Percentiles rank a stretch among this genome's conserved stretches.
Evolutionary conservation across 1,284 basidiomycete genomes (phyloP).

Genomic region (Psilocybe mexicana): DNA sequence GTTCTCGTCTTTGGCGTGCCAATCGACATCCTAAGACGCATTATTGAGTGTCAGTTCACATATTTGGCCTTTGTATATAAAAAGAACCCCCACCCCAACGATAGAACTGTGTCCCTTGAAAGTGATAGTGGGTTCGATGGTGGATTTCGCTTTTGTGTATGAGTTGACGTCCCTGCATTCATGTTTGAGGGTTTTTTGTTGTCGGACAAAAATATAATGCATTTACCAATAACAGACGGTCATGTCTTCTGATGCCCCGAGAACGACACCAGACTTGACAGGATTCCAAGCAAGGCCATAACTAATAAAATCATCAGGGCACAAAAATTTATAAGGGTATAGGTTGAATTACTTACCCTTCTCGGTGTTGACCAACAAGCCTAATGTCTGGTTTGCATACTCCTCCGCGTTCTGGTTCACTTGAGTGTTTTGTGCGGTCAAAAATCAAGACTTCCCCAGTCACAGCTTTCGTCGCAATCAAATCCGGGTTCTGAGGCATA

Average conservation of each 20-base stretch:
- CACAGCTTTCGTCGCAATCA: conserved; percentile 94
- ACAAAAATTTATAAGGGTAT: conserved; percentile 3
- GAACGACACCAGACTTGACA: conserved; percentile 77
- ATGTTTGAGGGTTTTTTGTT: neutral
- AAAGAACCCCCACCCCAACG: conserved; percentile 74
- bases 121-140: conserved; percentile 79
- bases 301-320: conserved; percentile 39
- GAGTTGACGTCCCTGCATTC: conserved; percentile 82
- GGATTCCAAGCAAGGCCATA: conserved; percentile 96
- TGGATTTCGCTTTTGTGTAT: conserved; percentile 80
- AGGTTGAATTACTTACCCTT: conserved; percentile 67
- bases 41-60: conserved; percentile 6
- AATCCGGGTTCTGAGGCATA: conserved; percentile 97
- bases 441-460: conserved; percentile 92
- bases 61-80: neutral
- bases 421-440: conserved; percentile 96
- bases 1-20: conserved; percentile 85
- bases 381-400: conserved; percentile 91
- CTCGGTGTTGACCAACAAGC: conserved; percentile 86
- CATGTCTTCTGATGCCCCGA: conserved; percentile 95
- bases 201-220: neutral
- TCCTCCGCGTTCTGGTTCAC: conserved; percentile 84
- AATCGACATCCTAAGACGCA: conserved; percentile 90
- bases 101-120: conserved; percentile 90
- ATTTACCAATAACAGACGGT: conserved; percentile 92